A percentile compares a stretch with the other conserved stretches of the same genome.
phyloP scores from a whole-genome alignment of 2,329 filamentous ascomycete genomes.

The Alternaria dauci region DNA sequence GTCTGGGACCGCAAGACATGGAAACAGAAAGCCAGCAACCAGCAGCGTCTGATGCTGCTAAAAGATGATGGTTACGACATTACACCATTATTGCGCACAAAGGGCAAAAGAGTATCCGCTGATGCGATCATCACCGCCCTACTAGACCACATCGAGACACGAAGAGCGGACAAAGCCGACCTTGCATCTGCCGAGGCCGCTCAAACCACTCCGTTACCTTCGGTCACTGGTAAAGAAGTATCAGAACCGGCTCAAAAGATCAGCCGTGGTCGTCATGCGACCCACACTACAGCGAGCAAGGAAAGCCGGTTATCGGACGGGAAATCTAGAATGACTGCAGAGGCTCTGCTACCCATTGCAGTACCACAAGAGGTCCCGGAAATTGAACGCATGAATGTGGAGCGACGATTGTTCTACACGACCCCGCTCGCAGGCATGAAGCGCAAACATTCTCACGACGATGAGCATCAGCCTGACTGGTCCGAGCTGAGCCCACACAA shows the following conservation, averaged over 20 bases:
- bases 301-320: neutral
- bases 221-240: neutral
- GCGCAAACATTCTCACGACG: slow-evolving; percentile 7
- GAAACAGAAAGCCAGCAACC: slow-evolving; percentile 21
- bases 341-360: neutral
- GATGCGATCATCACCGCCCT: slow-evolving; percentile 13
- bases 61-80: slow-evolving; percentile 25
- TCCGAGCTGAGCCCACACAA: neutral
- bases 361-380: neutral
- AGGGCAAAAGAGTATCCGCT: neutral
- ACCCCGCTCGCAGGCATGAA: neutral
- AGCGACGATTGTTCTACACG: neutral
- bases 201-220: too few relatives aligned
- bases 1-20: slow-evolving; percentile 15
- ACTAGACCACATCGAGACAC: slow-evolving; percentile 1
- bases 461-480: slow-evolving; percentile 1
- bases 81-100: neutral
- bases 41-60: slow-evolving; percentile 14
- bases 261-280: neutral
- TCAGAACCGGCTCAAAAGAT: neutral
- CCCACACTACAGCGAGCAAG: neutral
- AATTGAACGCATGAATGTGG: neutral
- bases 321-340: neutral
- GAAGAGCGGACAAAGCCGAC: neutral
- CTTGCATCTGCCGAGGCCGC: neutral